These are phyloP conservation scores for Pisolithus sp. DNA, from an alignment of 768 basidiomycete species.

Conservation along the genomic window DNA sequence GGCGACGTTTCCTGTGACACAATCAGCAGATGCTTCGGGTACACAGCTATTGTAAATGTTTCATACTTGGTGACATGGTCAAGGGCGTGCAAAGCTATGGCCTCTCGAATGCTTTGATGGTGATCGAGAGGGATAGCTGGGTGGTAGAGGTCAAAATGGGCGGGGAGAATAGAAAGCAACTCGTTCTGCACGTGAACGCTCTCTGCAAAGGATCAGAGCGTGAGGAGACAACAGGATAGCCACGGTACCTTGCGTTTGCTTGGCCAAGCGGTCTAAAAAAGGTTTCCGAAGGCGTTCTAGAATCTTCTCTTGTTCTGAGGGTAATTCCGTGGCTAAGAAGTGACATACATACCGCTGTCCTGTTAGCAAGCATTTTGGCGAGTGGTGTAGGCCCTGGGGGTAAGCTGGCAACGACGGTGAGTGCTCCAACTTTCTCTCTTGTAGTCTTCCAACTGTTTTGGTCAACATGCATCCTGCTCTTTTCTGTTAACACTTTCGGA, in stretches of 20 bases:
- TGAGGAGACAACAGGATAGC: not conserved
- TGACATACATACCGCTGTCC: slow-evolving; percentile 17
- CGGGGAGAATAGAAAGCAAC: slow-evolving; percentile 56
- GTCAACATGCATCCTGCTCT: slow-evolving; percentile 47
- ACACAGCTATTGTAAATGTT: not conserved
- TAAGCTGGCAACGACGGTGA: slow-evolving; percentile 43
- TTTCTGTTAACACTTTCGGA: slow-evolving; percentile 45
- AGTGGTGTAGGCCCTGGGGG: slow-evolving; percentile 35
- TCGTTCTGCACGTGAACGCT: slow-evolving; percentile 56
- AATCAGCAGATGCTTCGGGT: not conserved
- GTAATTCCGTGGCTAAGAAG: not conserved
- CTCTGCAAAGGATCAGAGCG: slow-evolving; percentile 29
- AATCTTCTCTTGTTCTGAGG: slow-evolving; percentile 33
- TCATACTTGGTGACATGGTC: slow-evolving; percentile 85
- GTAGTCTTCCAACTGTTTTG: slow-evolving; percentile 49
- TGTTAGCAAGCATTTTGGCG: slow-evolving; percentile 21
- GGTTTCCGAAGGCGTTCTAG: slow-evolving; percentile 49
- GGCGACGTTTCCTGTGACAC: slow-evolving; percentile 71
- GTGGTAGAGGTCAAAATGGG: slow-evolving; percentile 73
- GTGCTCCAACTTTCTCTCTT: slow-evolving; percentile 44
- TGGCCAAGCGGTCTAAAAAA: slow-evolving; percentile 49
- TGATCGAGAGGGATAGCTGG: slow-evolving; percentile 59
- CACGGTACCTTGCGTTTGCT: slow-evolving; percentile 40
- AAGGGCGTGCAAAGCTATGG: slow-evolving; percentile 69
- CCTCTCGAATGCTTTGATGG: slow-evolving; percentile 60